These are phyloP conservation scores for Guyanaporus albipodus DNA, from an alignment of 768 basidiomycete genomes.

Conservation along the genomic window DNA sequence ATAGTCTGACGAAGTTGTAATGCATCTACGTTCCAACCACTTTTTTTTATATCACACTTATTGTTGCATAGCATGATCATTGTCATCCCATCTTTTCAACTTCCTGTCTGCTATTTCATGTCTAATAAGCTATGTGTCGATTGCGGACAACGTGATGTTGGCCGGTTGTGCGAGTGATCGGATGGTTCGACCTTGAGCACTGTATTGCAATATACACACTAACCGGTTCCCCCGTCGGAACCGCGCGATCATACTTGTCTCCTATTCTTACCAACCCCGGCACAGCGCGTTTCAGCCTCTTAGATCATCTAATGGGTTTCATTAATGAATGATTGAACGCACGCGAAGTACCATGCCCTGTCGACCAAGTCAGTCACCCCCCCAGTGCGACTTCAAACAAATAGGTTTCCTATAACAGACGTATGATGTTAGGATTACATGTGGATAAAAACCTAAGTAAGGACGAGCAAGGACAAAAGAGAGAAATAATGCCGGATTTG, in stretches of 20 bases:
- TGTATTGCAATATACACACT: no score
- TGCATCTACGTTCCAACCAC: no score
- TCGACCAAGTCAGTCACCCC: not conserved
- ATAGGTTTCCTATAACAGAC: not conserved
- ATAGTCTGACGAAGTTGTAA: no score
- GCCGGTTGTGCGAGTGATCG: no score
- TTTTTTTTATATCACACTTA: slow-evolving; percentile 1
- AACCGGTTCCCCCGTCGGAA: not conserved
- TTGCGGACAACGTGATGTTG: no score
- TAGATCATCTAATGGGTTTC: not conserved
- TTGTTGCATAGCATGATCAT: no score
- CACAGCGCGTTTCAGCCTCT: not conserved
- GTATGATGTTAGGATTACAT: slow-evolving; percentile 1
- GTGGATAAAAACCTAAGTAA: not conserved
- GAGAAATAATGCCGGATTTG: slow-evolving; percentile 3
- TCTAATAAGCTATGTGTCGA: no score
- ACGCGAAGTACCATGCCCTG: not conserved
- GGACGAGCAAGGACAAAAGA: not conserved
- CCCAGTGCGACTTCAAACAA: not conserved
- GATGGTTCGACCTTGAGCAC: no score
- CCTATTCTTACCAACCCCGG: no score
- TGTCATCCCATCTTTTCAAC: no score
- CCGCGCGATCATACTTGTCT: not conserved
- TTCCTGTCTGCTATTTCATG: no score
- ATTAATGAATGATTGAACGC: slow-evolving; percentile 6